Evolutionary conservation across 495 filamentous ascomycete species (phyloP).

Genomic region (Neurospora sp.): DNA sequence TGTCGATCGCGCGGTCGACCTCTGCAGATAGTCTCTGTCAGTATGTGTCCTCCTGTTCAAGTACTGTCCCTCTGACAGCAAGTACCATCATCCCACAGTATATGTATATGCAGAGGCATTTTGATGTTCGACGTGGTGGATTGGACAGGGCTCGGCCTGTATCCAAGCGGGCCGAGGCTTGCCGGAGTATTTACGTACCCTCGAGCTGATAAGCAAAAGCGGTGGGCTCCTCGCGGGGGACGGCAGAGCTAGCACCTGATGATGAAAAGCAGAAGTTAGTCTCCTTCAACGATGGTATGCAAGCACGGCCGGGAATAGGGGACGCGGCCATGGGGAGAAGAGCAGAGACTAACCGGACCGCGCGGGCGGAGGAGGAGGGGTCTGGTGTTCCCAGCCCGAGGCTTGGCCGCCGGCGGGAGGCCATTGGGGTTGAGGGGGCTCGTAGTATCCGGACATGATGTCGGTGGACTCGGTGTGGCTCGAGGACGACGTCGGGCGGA

Average conservation of each 20-base stretch:
- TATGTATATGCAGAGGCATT: background rate
- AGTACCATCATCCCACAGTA: background rate
- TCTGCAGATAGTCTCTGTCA: slow-evolving; percentile 42
- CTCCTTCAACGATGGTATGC: slow-evolving; percentile 28
- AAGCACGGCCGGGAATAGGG: background rate
- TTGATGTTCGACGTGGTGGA: background rate
- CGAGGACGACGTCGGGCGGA: slow-evolving; percentile 4
- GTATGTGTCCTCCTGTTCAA: background rate
- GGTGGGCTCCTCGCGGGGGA: slow-evolving; percentile 64
- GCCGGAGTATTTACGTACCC: slow-evolving; percentile 51
- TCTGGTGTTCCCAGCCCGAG: slow-evolving; percentile 62
- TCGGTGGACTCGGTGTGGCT: slow-evolving; percentile 12
- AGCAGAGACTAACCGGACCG: slow-evolving; percentile 57
- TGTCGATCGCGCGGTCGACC: slow-evolving; percentile 92
- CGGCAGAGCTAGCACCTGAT: slow-evolving; percentile 65
- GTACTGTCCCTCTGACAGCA: background rate
- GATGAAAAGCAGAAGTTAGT: background rate
- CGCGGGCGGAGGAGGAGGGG: slow-evolving; percentile 73
- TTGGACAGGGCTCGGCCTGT: background rate
- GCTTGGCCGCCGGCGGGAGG: slow-evolving; percentile 50
- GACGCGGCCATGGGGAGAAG: background rate
- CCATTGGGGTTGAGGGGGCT: slow-evolving; percentile 74
- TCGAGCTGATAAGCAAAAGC: slow-evolving; percentile 89
- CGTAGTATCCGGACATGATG: slow-evolving; percentile 78
- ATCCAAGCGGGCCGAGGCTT: background rate